Evolutionary conservation across 257 asterid genomes (phyloP).

Genomic region (Fraxinus pennsylvanica): DNA sequence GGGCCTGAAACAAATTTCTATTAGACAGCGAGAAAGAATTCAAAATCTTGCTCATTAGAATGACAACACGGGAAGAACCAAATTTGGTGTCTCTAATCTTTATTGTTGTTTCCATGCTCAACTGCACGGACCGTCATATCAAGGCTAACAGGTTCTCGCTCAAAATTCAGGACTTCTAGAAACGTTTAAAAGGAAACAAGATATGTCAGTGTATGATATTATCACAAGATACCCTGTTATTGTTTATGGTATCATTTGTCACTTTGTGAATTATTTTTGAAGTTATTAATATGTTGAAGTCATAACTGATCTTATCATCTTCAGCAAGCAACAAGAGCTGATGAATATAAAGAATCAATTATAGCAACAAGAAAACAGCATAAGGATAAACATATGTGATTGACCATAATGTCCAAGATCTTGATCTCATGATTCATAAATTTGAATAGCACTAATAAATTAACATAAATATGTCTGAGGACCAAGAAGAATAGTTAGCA

Average conservation of each 20-base stretch:
- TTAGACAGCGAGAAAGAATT: constrained; percentile 12
- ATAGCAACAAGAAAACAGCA: neutral
- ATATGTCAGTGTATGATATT: neutral
- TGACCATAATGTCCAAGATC: neutral
- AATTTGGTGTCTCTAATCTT: neutral
- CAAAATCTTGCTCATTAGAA: constrained; percentile 6
- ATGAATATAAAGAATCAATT: neutral
- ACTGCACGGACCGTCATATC: constrained; percentile 14
- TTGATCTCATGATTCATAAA: neutral
- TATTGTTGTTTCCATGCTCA: neutral
- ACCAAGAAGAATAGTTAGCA: neutral
- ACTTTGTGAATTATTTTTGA: neutral
- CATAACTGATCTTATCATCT: neutral
- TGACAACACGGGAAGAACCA: constrained; percentile 1
- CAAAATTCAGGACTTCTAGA: constrained; percentile 12
- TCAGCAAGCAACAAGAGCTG: neutral
- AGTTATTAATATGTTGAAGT: neutral
- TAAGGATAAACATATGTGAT: neutral
- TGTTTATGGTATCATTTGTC: neutral
- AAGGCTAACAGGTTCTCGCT: neutral
- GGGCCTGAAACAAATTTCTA: constrained; percentile 51
- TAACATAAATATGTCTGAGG: neutral
- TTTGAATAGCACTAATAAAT: neutral
- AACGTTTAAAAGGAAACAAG: neutral
- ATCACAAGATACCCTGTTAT: neutral